Base-by-base conservation (phyloP, 2,329 filamentous ascomycete genomes). In the Sporothrix mexicana region DNA sequence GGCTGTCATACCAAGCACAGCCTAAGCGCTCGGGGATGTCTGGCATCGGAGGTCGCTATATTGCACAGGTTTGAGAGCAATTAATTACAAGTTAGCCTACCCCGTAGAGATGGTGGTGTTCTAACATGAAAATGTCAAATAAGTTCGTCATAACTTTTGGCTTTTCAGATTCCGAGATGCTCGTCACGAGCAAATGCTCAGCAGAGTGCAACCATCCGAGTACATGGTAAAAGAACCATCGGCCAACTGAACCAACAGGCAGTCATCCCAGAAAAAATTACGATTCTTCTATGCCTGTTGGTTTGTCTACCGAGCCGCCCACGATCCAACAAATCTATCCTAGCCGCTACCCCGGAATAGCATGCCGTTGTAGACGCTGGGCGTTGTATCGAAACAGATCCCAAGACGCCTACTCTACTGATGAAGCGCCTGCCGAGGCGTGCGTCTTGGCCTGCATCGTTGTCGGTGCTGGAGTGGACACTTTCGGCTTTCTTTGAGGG, bases 361-460 rank as follows among this genome's bases (percentile, higher is more conserved):
- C 3, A 20, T 45, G 41, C 59, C 61, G 41, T 25, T 15, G 41
- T 43, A 6, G 23, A 45, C 41, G 25, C 17, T 12, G 1, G 3
- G 20, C 36, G 7, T 1, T n/a, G 23, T 30, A 53, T 30, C 12
- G 15, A 20, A 4, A 20, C 3, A 3, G n/a, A 53, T 7, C 41
- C 4, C 10, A 15, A 36, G 20, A 25, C 8, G n/a, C 17, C 17
- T 43, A 10, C 25, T 3, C 20, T 30, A 36, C 45, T 2, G 66
- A 41, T 51, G 47, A 68, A 55, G 45, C 66, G 25, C 45, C 66
- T 47, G 66, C 47, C 66, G 66, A 53, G 47, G 9, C 66, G 4
- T 43, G 64, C 23, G 41, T 53, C 47, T 55, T 68, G 47, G 47
- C 66, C 36, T 30, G 45, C 45, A 51, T 30, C 17, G 25, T 68